Base-by-base conservation (phyloP, 768 basidiomycete species). In the Pulveroboletus frians region DNA sequence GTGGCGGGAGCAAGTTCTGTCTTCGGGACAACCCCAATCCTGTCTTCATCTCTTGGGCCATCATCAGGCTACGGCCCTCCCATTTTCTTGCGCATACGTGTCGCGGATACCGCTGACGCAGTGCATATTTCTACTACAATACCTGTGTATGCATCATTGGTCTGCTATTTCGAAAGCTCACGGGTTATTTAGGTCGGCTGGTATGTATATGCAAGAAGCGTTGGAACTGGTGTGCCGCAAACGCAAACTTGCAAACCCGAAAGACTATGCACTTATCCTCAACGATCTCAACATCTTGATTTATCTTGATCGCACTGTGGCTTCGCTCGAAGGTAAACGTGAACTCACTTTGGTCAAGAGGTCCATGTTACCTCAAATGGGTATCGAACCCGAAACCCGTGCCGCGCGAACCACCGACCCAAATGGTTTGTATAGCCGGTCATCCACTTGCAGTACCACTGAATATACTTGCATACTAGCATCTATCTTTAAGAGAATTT, bases 201-300 rank as follows among this genome's bases (percentile, higher is more conserved):
- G 89, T 9, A 96, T 92, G 85, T 98, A 98, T 66, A 87, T 97
- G 81, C 92, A 94, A 58, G 95, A 98, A 66, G 90, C 91, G 1
- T 77, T 96, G 20, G 95, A 96, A 53, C 73, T 84, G 18, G 85
- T 91, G 1, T 92, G 88, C 63, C 75, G 79, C 32, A 81, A 80
- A 61, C 78, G 84, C 42, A 81, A 80, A 59, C 68, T 90, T 26
- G 69, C 72, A 21, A 78, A 85, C 58, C 78, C 86, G 27, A 81
- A 85, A 49, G 85, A 92, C 50, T 97, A 92, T 70, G 90, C 89
- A 2, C 76, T 98, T 18, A 71, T 94, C 35, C 69, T 88, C 39
- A 66, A 67, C 11, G 66, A 73, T 11, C 73, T 75, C 1, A 84
- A 82, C 49, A 84, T 95, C 35, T 69, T 92, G 47, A 84, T 92